Evolutionary conservation across 2,329 filamentous ascomycete genomes (phyloP), one percentile per base, ranked within the genome.

Genomic region (Nothophoma quercina): DNA sequence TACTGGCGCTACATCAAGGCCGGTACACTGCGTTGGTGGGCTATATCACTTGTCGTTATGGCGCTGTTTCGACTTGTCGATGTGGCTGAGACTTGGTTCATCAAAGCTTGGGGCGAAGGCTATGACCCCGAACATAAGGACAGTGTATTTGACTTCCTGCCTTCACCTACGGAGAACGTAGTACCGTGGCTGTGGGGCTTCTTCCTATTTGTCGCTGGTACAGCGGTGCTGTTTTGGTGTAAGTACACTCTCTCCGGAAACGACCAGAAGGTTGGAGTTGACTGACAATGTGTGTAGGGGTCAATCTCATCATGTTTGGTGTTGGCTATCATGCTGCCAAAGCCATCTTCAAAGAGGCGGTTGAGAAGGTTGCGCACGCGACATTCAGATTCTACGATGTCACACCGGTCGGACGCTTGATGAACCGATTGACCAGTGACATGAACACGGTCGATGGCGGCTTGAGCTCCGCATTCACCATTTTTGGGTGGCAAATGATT

Each of bases 371-470:
- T 41, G 88, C 88, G 68, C 84, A 86, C 63, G 90, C 92, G 0
- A 93, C 88, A 0, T 96, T 97, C 75, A 86, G 91, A 1, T 97
- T 93, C 73, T 95, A 96, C 76, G 93, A 97, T 69, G 86, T 91
- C 4, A 96, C 93, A 0, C 93, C 93, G 0, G 87, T 96, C 0
- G 93, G 93, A 0, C 85, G 93, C 38, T 78, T 97, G 56, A 96
- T 96, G 90, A 97, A 97, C 71, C 85, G 93, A 7, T 81, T 97
- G 55, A 96, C 92, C 0, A 91, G 90, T 1, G 92, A 97, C 65
- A 95, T 96, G 75, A 90, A 89, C 22, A 93, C 91, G 41, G 84
- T 96, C 0, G 93, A 97, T 66, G 92, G 92, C 1, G 88, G 89
- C n/a, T 89, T 96, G 63, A 88, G 90, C 39, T 77, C 80, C 8